Percentiles rank a stretch among this genome's conserved stretches.
Conservation (phyloP, 169 alveolate species). For the Besnoitia besnoiti region DNA sequence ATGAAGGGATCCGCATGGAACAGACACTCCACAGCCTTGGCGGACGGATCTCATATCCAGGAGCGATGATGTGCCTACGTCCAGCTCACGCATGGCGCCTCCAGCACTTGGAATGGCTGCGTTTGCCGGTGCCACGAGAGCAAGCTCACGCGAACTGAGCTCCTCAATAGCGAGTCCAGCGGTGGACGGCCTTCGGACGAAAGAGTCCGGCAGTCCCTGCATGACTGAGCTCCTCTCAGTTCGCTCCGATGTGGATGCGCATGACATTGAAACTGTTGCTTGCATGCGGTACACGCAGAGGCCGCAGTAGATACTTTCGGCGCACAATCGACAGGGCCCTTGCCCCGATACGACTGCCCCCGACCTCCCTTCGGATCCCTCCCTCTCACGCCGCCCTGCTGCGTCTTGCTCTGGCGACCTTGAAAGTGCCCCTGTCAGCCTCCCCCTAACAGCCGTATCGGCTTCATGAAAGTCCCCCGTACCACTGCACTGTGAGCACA, state of each 20-base stretch:
- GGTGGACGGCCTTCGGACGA: neutral
- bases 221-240: neutral
- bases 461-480: neutral
- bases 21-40: neutral
- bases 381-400: neutral
- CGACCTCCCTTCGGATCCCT: neutral
- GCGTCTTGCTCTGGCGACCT: neutral
- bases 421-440: neutral
- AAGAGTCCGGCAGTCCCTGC: neutral
- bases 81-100: neutral
- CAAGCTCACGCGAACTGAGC: too few species aligned
- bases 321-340: neutral
- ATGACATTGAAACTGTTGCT: neutral
- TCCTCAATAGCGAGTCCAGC: neutral
- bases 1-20: neutral
- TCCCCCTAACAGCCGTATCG: neutral
- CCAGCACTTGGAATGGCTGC: too few species aligned
- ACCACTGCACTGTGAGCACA: conserved; percentile 1
- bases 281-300: neutral
- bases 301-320: conserved; percentile 16
- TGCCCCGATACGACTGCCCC: neutral
- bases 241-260: neutral
- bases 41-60: neutral
- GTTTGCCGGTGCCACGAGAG: too few species aligned
- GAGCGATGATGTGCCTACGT: neutral